phyloP scores from a whole-genome alignment of 2,329 filamentous ascomycete species.

The Blastomyces gilchristii region DNA sequence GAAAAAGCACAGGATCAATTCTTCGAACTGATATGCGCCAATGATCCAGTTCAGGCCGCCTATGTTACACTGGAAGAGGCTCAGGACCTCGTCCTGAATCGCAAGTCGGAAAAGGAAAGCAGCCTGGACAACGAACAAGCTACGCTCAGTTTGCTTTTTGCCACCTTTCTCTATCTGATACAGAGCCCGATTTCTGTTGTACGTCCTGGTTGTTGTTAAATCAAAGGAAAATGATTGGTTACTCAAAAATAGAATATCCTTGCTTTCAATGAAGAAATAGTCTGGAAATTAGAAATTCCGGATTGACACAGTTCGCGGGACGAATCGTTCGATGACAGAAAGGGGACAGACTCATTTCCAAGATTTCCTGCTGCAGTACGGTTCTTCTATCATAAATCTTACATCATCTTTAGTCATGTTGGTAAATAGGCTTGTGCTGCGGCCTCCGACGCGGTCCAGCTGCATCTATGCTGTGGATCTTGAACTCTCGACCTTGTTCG shows the following conservation, averaged over 20 bases:
- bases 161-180: neutral
- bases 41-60: neutral
- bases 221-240: neutral
- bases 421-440: no score
- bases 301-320: no score
- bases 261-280: no score
- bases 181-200: neutral
- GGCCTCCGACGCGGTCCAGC: no score
- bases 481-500: no score
- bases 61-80: neutral
- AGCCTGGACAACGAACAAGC: neutral
- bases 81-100: neutral
- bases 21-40: neutral
- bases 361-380: no score
- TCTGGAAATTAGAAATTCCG: neutral
- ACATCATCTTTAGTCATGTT: no score
- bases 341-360: no score
- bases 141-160: neutral
- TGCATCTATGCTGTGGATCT: no score
- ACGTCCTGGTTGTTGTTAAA: neutral
- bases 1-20: neutral
- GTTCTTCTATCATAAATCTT: no score
- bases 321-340: no score
- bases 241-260: neutral
- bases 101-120: neutral